A percentile compares a stretch with the other conserved stretches of the same genome.
These are phyloP conservation scores for Sabuloglossum arenarium DNA, from an alignment of 495 filamentous ascomycete species.

Conservation along the genomic window DNA sequence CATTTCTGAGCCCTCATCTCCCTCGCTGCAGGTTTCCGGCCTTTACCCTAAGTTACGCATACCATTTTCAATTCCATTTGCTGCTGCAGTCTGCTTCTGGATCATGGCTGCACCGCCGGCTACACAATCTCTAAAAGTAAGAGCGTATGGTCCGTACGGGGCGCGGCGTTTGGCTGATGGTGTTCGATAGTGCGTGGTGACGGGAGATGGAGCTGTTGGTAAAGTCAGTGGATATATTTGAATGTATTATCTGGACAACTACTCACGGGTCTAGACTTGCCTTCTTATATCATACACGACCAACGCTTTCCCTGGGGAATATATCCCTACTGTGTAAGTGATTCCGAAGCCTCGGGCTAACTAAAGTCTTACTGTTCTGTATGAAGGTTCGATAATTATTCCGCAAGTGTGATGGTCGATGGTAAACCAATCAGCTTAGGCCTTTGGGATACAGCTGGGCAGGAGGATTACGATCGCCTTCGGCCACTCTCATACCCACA, in stretches of 20 bases:
- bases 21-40: neutral
- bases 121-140: slow-evolving; percentile 58
- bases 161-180: slow-evolving; percentile 13
- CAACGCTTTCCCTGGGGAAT: slow-evolving; percentile 97
- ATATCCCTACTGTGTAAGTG: slow-evolving; percentile 94
- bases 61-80: neutral
- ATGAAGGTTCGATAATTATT: slow-evolving; percentile 95
- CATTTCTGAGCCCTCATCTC: neutral
- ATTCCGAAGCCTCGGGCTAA: neutral
- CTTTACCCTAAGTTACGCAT: neutral
- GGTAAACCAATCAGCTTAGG: slow-evolving; percentile 91
- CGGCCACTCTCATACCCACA: slow-evolving; percentile 92
- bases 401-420: slow-evolving; percentile 96
- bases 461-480: slow-evolving; percentile 95
- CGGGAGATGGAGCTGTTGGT: slow-evolving; percentile 94
- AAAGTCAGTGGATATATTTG: slow-evolving; percentile 39
- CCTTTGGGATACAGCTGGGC: slow-evolving; percentile 95
- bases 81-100: neutral
- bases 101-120: slow-evolving; percentile 42
- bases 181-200: slow-evolving; percentile 68
- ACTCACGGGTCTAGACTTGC: slow-evolving; percentile 48
- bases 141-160: neutral
- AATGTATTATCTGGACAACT: neutral
- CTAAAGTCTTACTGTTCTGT: neutral
- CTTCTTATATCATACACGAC: slow-evolving; percentile 98